A percentile compares a stretch with the other conserved stretches of the same genome.
Evolutionary conservation across 1,284 basidiomycete species (phyloP).

Genomic region (Cystobasidium sp.): DNA sequence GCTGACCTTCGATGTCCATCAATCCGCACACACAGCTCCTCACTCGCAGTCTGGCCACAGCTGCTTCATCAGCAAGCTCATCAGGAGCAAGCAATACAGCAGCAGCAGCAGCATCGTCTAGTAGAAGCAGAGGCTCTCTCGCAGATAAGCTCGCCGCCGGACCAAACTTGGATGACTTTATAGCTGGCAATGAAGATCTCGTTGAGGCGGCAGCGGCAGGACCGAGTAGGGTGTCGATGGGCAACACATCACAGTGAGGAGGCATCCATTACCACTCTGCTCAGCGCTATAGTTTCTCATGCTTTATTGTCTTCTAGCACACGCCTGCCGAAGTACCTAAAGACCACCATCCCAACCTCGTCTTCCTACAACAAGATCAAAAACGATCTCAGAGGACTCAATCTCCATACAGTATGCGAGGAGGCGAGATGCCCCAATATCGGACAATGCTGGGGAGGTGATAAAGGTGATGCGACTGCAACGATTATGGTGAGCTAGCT

Average conservation of each 20-base stretch:
- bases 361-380: conserved; percentile 89
- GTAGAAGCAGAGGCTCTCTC: conserved; percentile 58
- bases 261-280: too few species aligned
- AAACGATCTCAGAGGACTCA: conserved; percentile 88
- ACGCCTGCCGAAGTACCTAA: conserved; percentile 84
- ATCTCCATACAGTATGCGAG: conserved; percentile 95
- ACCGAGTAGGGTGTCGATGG: conserved; percentile 29
- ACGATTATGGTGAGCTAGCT: conserved; percentile 87
- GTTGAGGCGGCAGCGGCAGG: conserved; percentile 54
- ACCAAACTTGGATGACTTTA: conserved; percentile 82
- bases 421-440: conserved; percentile 99
- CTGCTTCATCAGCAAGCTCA: conserved; percentile 2
- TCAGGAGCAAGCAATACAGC: conserved; percentile 17
- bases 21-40: conserved; percentile 18
- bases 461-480: conserved; percentile 84
- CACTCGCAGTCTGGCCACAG: conserved; percentile 22
- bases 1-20: neutral
- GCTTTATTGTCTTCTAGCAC: too few species aligned
- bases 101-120: conserved; percentile 27
- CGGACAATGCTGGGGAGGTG: conserved; percentile 97
- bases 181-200: conserved; percentile 63
- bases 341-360: conserved; percentile 81
- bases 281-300: too few species aligned
- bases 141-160: conserved; percentile 69
- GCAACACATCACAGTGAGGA: conserved; percentile 74